Conservation (phyloP, 768 basidiomycete genomes). For the Mycena indigotica region DNA sequence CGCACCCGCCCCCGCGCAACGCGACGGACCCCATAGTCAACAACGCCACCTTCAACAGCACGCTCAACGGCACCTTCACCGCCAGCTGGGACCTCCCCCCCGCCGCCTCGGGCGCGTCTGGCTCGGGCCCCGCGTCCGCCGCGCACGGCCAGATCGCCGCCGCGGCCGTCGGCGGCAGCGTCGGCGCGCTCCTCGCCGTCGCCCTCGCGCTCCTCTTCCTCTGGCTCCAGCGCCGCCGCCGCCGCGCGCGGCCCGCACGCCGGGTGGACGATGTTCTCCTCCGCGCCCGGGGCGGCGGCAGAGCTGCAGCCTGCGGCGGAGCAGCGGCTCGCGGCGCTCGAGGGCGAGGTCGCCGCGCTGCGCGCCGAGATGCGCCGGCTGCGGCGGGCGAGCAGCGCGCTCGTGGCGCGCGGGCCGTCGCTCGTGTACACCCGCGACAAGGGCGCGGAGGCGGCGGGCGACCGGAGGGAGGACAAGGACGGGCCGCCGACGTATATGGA, state of each 20-base stretch:
- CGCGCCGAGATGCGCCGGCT: not conserved
- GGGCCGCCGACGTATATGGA: not conserved
- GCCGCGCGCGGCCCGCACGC: not conserved
- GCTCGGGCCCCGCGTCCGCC: no score
- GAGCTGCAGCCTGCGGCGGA: not conserved
- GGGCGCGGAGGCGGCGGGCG: not conserved
- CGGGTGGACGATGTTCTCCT: not conserved
- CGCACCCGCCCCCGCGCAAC: no score
- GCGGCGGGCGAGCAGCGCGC: not conserved
- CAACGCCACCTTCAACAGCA: no score
- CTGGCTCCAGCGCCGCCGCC: not conserved
- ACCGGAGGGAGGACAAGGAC: not conserved
- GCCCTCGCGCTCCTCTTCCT: not conserved
- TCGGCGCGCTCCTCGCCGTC: not conserved
- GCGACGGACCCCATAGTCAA: no score
- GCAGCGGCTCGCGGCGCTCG: not conserved
- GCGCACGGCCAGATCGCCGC: not conserved
- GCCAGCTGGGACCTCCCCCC: no score
- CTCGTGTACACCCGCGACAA: not conserved
- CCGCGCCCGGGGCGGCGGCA: not conserved
- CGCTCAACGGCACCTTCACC: no score
- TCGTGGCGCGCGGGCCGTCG: not conserved
- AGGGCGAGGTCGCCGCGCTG: not conserved
- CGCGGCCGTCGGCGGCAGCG: not conserved
- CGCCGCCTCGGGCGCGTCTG: no score